These are phyloP conservation scores for Gyromitra esculenta DNA, from an alignment of 2,329 filamentous ascomycete genomes.

Conservation along the genomic window DNA sequence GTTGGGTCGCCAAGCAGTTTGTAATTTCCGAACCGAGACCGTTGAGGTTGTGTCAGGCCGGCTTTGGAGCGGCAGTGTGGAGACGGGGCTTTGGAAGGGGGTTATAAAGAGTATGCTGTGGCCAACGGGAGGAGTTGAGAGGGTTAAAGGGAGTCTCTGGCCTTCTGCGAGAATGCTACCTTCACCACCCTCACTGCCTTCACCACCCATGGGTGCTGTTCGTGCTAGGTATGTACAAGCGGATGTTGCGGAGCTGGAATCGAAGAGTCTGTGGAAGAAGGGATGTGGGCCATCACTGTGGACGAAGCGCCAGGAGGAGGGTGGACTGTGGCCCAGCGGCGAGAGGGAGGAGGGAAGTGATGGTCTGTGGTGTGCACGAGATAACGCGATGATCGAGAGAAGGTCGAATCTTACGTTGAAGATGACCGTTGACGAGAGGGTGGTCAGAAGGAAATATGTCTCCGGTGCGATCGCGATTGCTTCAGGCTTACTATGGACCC, in stretches of 20 bases:
- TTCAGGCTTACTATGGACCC: conserved; percentile 37
- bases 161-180: conserved; percentile 14
- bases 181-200: background rate
- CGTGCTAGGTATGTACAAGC: background rate
- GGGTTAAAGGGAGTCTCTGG: conserved; percentile 29
- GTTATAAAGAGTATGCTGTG: conserved; percentile 33
- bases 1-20: background rate
- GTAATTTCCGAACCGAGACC: conserved; percentile 18
- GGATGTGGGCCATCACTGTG: conserved; percentile 7
- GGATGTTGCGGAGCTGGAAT: conserved; percentile 17
- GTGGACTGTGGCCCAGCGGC: conserved; percentile 34
- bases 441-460: conserved; percentile 11
- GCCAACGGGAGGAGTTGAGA: conserved; percentile 24
- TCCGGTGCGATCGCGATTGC: background rate
- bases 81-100: conserved; percentile 6
- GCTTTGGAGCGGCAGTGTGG: conserved; percentile 18
- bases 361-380: conserved; percentile 19
- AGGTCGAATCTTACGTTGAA: conserved; percentile 35
- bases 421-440: conserved; percentile 13
- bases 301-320: background rate
- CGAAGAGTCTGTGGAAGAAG: conserved; percentile 14
- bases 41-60: background rate
- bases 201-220: background rate
- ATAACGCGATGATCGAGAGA: conserved; percentile 7
- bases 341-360: no score